Base-by-base conservation (phyloP, 2,329 filamentous ascomycete species). In the Hypomyces perniciosus region DNA sequence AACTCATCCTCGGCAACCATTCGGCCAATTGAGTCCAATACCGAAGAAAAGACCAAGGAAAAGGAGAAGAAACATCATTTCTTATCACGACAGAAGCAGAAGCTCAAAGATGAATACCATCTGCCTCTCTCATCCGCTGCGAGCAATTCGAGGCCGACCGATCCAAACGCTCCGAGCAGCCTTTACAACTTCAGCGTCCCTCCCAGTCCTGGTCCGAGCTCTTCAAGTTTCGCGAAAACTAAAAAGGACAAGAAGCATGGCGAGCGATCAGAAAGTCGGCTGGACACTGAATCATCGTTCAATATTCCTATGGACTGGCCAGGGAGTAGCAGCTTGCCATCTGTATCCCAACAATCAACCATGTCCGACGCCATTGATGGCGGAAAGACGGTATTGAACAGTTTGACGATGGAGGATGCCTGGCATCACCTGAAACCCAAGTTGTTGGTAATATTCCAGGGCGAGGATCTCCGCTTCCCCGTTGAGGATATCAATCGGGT, bases 241-340 rank as follows among this genome's bases (percentile, higher is more conserved):
- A 87, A 93, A 62, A 92, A 87, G 53, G 90, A 96, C 63, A 95
- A 92, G 73, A 86, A 85, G 65, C 85, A 86, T 58, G 84, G 88
- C 55, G 85, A 88, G 56, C 82, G 84, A 57, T 76, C 71, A 50
- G 66, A 74, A 6, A 70, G 65, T 54, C 71, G 72, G 9, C 67
- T 81, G 34, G 76, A 84, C 52, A 82, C 69, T 55, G 77, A 80
- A 71, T 69, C 72, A 13, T 62, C 64, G 44, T 67, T 73, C 57
- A 66, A 64, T 27, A 52, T 72, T 20, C 63, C 66, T 41, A 64
- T 64, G 28, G 71, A 81, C 47, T 82, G 79, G 78, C 69, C 76
- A 2, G 78, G 76, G 2, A 72, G 79, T 1, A 75, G 74, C 49
- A 80, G 78, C 56, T 63, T 80, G 35, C 72, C 72, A 2, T 75